Conservation (phyloP, 2,329 filamentous ascomycete species). For the Aciculosporium take region DNA sequence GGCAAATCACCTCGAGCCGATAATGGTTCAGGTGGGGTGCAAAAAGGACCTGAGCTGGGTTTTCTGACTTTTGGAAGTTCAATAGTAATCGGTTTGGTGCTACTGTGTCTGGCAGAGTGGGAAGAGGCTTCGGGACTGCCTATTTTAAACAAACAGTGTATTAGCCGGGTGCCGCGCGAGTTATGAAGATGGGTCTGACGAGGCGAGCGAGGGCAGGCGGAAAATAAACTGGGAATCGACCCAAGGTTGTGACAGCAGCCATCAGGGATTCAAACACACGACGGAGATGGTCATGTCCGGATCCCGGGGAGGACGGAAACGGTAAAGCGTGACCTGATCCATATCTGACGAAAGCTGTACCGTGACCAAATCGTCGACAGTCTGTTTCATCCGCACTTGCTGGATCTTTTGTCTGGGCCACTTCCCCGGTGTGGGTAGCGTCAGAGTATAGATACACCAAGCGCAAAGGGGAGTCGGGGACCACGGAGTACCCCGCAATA, state of each 20-base stretch:
- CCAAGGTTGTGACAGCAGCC: neutral
- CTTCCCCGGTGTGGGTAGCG: neutral
- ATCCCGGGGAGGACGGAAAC: neutral
- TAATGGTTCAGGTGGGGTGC: conserved; percentile 34
- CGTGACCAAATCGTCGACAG: neutral
- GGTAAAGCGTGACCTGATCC: conserved; percentile 5
- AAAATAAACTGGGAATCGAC: conserved; percentile 6
- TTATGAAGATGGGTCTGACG: neutral
- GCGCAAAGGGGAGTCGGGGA: neutral
- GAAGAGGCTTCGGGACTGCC: conserved; percentile 4
- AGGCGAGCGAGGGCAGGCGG: neutral
- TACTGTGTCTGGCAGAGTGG: conserved; percentile 8
- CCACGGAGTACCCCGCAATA: neutral
- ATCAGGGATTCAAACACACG: conserved; percentile 3
- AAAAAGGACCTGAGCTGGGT: conserved; percentile 24
- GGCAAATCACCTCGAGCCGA: conserved; percentile 44
- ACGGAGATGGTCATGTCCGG: conserved; percentile 5
- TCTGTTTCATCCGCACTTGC: neutral
- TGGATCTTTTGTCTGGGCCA: neutral
- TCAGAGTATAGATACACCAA: neutral
- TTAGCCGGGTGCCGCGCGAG: neutral
- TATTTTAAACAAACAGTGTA: neutral
- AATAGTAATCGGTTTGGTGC: conserved; percentile 39
- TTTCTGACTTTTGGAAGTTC: conserved; percentile 30
- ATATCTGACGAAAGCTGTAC: conserved; percentile 7